Base-by-base conservation (phyloP, 305 asterid genomes). In the Fraxinus dipetala region DNA sequence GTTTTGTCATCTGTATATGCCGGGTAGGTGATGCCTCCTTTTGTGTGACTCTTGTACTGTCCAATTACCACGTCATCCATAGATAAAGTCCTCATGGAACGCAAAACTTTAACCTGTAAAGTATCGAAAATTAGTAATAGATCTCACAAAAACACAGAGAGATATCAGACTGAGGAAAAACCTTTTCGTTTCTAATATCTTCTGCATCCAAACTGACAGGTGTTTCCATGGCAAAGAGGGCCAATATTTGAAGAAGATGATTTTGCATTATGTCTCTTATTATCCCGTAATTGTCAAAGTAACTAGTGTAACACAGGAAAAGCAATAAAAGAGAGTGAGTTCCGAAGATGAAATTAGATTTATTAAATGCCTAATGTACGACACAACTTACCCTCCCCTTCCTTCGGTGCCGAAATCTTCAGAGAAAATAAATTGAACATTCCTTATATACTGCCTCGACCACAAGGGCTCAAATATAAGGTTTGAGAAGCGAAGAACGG, bases 341-440 rank as follows among this genome's bases (percentile, higher is more conserved):
- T 72, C 0, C 40, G 3, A 22, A 36, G 72, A 22, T 10, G 14
- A 5, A 20, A 22, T 61, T 48, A 48, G 18, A 48, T n/a, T 48
- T 48, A 16, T 61, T 54, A 7, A 79, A 75, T 13, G 78, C 54
- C 80, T 65, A 65, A 26, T 65, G 28, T 65, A 73, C 63, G 84
- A 10, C 79, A 76, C 34, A 70, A 83, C 81, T 81, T 94, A 95
- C 99, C 99, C 99, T 91, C 99, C 99, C 56, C 98, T 90, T 74
- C 99, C 99, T 91, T 95, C 99, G 16, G 99, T 94, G 65, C 99
- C 99, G 48, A 95, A 95, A 90, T 95, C 97, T 89, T 95, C 99
- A 0, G 99, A 95, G 89, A 95, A 95, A 82, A 95, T 92, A 79
- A 95, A 87, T 84, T 95, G 99, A 85, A 95, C 99, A 80, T 95